Evolutionary conservation across 257 asterid species (phyloP).

Genomic region (Ocimum tenuiflorum): DNA sequence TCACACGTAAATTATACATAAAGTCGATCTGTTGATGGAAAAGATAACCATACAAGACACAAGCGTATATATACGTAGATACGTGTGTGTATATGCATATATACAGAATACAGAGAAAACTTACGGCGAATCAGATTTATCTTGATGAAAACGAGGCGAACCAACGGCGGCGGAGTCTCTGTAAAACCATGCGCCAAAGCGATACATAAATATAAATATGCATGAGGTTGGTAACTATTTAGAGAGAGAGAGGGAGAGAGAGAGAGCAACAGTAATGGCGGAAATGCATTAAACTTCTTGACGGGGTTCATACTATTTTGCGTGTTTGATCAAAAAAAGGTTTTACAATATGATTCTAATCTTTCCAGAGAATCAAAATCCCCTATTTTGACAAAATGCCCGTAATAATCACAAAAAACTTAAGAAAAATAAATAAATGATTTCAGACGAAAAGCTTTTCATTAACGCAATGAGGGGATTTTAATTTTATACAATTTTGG

Average conservation of each 20-base stretch:
- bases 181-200: not conserved
- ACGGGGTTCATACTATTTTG: conserved; percentile 12
- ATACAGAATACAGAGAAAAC: not conserved
- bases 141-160: not conserved
- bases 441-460: too few species aligned
- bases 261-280: not conserved
- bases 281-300: conserved; percentile 9
- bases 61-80: too few species aligned
- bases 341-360: too few species aligned
- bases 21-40: not conserved
- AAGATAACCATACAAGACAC: not conserved
- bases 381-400: too few species aligned
- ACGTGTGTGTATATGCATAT: not conserved
- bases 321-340: too few species aligned
- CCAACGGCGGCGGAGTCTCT: not conserved
- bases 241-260: not conserved
- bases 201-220: not conserved
- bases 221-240: too few species aligned
- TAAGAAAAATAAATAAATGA: too few species aligned
- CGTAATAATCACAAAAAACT: too few species aligned
- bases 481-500: too few species aligned
- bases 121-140: conserved; percentile 6
- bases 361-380: too few species aligned
- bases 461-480: too few species aligned
- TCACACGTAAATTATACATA: not conserved